These are phyloP conservation scores for Penicillium pulvis DNA, from an alignment of 495 filamentous ascomycete genomes.

Conservation along the genomic window DNA sequence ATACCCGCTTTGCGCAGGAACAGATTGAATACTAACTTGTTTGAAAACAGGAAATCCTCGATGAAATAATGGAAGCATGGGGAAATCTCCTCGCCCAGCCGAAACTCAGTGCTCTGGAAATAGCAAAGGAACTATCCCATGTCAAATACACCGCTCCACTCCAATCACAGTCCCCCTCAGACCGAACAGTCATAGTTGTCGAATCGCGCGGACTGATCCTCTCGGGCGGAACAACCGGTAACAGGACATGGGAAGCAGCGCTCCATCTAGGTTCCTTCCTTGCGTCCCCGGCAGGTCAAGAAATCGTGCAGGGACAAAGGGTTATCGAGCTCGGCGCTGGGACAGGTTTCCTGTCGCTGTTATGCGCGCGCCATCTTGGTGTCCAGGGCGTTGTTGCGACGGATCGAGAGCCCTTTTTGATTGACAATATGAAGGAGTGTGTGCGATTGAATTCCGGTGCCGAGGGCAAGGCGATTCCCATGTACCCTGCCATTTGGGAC, in stretches of 20 bases:
- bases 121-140: slow-evolving; percentile 74
- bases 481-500: slow-evolving; percentile 46
- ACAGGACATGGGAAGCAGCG: slow-evolving; percentile 92
- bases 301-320: slow-evolving; percentile 54
- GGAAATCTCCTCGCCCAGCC: slow-evolving; percentile 59
- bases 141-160: slow-evolving; percentile 67
- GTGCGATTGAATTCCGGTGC: slow-evolving; percentile 66
- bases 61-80: slow-evolving; percentile 66
- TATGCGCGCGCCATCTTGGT: slow-evolving; percentile 75
- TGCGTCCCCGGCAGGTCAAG: slow-evolving; percentile 40
- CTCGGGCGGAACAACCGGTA: slow-evolving; percentile 75
- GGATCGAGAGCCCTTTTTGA: slow-evolving; percentile 75
- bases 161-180: slow-evolving; percentile 32
- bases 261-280: slow-evolving; percentile 82
- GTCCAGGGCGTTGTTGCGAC: slow-evolving; percentile 68
- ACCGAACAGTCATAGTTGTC: slow-evolving; percentile 45
- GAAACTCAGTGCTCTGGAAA: slow-evolving; percentile 57
- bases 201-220: slow-evolving; percentile 78
- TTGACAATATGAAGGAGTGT: slow-evolving; percentile 68
- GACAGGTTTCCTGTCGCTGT: slow-evolving; percentile 80
- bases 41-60: slow-evolving; percentile 68
- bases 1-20: not conserved
- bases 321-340: slow-evolving; percentile 90
- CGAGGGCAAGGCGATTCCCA: slow-evolving; percentile 12
- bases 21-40: slow-evolving; percentile 10